These are phyloP conservation scores for Scleroderma bovista DNA, from an alignment of 768 basidiomycete species.

Conservation along the genomic window DNA sequence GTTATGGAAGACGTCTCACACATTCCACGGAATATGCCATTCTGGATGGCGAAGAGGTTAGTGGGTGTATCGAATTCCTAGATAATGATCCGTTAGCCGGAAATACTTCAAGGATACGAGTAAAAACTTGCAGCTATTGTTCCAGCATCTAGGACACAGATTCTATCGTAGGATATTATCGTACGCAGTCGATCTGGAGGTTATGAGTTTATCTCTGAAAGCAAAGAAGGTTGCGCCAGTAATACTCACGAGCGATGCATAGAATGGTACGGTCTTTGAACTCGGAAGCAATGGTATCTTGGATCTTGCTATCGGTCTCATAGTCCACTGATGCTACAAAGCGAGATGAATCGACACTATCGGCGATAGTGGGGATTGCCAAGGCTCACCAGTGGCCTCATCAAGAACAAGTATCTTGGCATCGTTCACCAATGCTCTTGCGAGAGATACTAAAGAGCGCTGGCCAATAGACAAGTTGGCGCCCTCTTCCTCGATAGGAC, in stretches of 20 bases:
- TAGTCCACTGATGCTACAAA: slow-evolving; percentile 74
- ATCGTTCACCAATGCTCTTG: slow-evolving; percentile 84
- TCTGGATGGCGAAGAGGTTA: slow-evolving; percentile 48
- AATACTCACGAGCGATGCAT: slow-evolving; percentile 74
- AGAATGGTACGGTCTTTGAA: slow-evolving; percentile 82
- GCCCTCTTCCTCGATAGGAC: slow-evolving; percentile 81
- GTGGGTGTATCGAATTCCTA: slow-evolving; percentile 81
- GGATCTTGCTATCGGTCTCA: slow-evolving; percentile 88
- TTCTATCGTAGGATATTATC: slow-evolving; percentile 83
- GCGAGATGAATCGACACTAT: background rate
- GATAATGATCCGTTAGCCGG: slow-evolving; percentile 1
- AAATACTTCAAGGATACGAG: background rate
- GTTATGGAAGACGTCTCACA: slow-evolving; percentile 78
- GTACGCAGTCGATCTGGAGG: slow-evolving; percentile 73
- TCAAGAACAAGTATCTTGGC: slow-evolving; percentile 82
- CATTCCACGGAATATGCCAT: slow-evolving; percentile 81
- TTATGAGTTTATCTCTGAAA: slow-evolving; percentile 1
- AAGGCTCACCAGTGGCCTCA: slow-evolving; percentile 67
- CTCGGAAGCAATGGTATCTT: slow-evolving; percentile 80
- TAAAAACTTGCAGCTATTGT: slow-evolving; percentile 54
- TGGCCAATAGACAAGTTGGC: slow-evolving; percentile 64
- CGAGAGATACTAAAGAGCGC: slow-evolving; percentile 81
- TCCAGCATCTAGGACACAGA: slow-evolving; percentile 83
- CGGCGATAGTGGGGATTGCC: background rate
- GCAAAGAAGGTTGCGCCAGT: background rate